Conservation (phyloP, 78 protist genomes). For the Pigoraptor vietnamica region DNA sequence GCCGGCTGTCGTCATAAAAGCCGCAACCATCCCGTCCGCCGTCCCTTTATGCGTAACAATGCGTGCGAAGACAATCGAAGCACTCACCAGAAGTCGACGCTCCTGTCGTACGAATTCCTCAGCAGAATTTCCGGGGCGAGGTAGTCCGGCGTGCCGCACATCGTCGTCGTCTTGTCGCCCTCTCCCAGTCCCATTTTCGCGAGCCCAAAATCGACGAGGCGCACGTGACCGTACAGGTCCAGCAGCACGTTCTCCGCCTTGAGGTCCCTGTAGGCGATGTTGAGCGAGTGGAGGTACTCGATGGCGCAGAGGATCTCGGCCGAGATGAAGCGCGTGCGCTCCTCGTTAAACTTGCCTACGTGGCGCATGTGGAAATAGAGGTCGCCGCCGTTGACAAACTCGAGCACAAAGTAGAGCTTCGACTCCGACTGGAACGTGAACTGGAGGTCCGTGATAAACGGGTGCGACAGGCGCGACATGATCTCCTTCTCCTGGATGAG, state of each 20-base stretch:
- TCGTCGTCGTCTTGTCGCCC: conserved; percentile 63
- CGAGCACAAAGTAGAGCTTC: not conserved
- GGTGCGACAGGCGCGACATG: conserved; percentile 33
- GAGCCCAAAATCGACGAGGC: conserved; percentile 89
- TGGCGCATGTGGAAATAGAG: conserved; percentile 44
- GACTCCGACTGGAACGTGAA: conserved; percentile 69
- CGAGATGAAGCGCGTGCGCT: conserved; percentile 23
- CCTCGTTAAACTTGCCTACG: not conserved
- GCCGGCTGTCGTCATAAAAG: too few relatives aligned
- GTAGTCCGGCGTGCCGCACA: conserved; percentile 98
- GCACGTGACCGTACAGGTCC: conserved; percentile 10
- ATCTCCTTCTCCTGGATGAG: conserved; percentile 34
- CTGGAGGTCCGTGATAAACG: conserved; percentile 57
- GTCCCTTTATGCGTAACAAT: not conserved
- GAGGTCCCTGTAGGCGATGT: conserved; percentile 30
- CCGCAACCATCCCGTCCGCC: not conserved
- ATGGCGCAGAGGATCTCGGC: conserved; percentile 43
- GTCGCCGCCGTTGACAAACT: conserved; percentile 3
- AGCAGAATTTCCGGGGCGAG: conserved; percentile 66
- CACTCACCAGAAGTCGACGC: not conserved
- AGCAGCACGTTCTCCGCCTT: conserved; percentile 34
- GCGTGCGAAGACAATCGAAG: not conserved
- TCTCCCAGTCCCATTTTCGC: not conserved
- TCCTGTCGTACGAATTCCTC: not conserved
- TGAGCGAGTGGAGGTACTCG: conserved; percentile 20